These are phyloP conservation scores for Thelonectria olida DNA, from an alignment of 2,329 filamentous ascomycete genomes.

Conservation along the genomic window DNA sequence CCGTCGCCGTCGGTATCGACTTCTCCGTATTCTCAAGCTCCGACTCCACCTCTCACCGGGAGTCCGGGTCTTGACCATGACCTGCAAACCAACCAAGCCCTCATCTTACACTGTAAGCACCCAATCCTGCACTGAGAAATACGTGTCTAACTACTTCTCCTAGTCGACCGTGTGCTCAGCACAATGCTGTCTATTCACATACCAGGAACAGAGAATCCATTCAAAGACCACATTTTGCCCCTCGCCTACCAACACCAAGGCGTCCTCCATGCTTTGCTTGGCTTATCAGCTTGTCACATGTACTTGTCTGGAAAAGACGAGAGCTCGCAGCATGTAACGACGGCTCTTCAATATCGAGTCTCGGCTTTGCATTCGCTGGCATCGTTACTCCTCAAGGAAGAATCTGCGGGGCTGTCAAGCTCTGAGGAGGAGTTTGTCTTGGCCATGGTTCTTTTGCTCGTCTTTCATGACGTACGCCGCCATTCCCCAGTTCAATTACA, in stretches of 20 bases:
- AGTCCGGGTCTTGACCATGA: constrained; percentile 13
- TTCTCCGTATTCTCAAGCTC: background rate
- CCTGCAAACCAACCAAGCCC: constrained; percentile 3
- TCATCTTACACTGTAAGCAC: constrained; percentile 24
- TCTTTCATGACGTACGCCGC: constrained; percentile 39
- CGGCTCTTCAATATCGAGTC: constrained; percentile 34
- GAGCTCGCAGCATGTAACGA: constrained; percentile 15
- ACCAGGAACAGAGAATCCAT: constrained; percentile 33
- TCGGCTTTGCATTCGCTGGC: constrained; percentile 35
- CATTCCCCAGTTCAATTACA: fast-evolving
- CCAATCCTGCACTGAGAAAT: background rate
- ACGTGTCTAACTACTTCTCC: background rate
- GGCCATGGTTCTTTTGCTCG: constrained; percentile 36
- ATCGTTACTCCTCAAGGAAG: constrained; percentile 29
- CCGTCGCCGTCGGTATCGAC: constrained; percentile 8
- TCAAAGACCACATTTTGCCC: constrained; percentile 33
- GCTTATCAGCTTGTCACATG: constrained; percentile 39
- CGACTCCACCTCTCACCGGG: background rate
- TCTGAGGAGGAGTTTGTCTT: constrained; percentile 38
- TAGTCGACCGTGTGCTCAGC: constrained; percentile 35
- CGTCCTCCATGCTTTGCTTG: constrained; percentile 40
- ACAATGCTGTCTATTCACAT: constrained; percentile 31
- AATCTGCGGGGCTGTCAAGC: constrained; percentile 5
- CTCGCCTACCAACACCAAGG: constrained; percentile 37
- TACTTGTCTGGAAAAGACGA: constrained; percentile 21